These are phyloP conservation scores for Combretum micranthum DNA, from an alignment of 345 rosid species.

Conservation along the genomic window DNA sequence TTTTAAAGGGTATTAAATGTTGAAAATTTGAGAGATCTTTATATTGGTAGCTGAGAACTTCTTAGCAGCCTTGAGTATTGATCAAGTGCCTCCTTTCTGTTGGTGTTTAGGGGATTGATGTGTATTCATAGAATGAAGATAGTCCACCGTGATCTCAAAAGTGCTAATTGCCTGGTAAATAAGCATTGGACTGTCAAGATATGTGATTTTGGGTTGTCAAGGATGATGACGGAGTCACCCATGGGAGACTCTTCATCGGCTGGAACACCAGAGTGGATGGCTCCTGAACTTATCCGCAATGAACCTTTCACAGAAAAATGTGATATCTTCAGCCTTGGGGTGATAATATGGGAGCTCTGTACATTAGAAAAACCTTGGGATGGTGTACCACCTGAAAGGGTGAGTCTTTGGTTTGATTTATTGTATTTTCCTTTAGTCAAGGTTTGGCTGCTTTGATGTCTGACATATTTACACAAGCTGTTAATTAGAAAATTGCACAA, in stretches of 20 bases:
- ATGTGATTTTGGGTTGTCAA: conserved; percentile 97
- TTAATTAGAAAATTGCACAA: neutral
- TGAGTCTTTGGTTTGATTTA: conserved; percentile 12
- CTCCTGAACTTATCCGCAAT: conserved; percentile 90
- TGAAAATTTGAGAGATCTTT: too few relatives aligned
- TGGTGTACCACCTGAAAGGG: conserved; percentile 90
- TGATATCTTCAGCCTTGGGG: conserved; percentile 97
- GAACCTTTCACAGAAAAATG: conserved; percentile 93
- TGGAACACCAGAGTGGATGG: conserved; percentile 99
- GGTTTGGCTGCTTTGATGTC: too few relatives aligned
- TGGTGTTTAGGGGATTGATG: conserved; percentile 84
- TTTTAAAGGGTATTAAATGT: too few relatives aligned
- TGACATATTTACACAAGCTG: neutral
- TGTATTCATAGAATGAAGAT: conserved; percentile 97
- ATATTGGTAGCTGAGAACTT: too few relatives aligned
- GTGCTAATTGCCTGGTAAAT: conserved; percentile 85
- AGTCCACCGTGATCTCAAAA: conserved; percentile 83
- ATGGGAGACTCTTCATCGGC: conserved; percentile 82
- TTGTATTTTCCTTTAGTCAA: too few relatives aligned
- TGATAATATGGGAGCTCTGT: conserved; percentile 98
- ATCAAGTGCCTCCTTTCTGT: neutral
- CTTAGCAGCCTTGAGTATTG: too few relatives aligned
- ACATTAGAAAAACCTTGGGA: conserved; percentile 93
- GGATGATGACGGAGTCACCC: conserved; percentile 60
- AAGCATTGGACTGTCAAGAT: conserved; percentile 90